phyloP scores from a whole-genome alignment of 352 stramenopile genomes.

The Pythium coloratum region DNA sequence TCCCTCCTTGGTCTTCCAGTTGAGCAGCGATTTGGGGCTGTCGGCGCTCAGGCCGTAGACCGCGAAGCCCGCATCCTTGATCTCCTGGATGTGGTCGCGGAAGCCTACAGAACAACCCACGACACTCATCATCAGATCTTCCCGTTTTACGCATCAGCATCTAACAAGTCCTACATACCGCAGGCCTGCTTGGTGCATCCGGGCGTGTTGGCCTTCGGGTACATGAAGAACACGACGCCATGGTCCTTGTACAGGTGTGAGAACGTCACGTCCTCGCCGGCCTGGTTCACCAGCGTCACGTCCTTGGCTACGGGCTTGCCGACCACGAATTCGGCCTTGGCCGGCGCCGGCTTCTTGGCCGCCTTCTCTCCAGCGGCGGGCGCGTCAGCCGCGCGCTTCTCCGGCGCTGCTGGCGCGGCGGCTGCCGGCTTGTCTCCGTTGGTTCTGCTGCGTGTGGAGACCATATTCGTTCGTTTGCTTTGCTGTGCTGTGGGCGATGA shows the following conservation, averaged over 20 bases:
- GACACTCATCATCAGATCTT: neutral
- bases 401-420: conserved; percentile 23
- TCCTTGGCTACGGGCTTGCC: conserved; percentile 57
- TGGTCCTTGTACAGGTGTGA: conserved; percentile 73
- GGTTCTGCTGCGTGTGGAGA: conserved; percentile 23
- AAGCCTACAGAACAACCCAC: conserved; percentile 47
- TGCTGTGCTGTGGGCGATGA: neutral
- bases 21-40: conserved; percentile 64
- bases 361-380: conserved; percentile 28
- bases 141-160: neutral
- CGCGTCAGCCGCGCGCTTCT: conserved; percentile 46
- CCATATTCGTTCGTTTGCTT: conserved; percentile 16
- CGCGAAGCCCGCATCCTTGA: conserved; percentile 74
- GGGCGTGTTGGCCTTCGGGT: conserved; percentile 81
- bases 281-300: conserved; percentile 74
- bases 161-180: conserved; percentile 36
- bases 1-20: conserved; percentile 80
- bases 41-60: conserved; percentile 84
- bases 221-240: conserved; percentile 90
- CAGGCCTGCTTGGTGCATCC: conserved; percentile 89
- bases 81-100: conserved; percentile 80
- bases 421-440: conserved; percentile 25
- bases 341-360: conserved; percentile 45
- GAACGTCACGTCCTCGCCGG: conserved; percentile 55
- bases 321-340: conserved; percentile 32